These are phyloP conservation scores for Malassezia sympodialis DNA, from an alignment of 1,284 basidiomycete species.

Conservation along the genomic window DNA sequence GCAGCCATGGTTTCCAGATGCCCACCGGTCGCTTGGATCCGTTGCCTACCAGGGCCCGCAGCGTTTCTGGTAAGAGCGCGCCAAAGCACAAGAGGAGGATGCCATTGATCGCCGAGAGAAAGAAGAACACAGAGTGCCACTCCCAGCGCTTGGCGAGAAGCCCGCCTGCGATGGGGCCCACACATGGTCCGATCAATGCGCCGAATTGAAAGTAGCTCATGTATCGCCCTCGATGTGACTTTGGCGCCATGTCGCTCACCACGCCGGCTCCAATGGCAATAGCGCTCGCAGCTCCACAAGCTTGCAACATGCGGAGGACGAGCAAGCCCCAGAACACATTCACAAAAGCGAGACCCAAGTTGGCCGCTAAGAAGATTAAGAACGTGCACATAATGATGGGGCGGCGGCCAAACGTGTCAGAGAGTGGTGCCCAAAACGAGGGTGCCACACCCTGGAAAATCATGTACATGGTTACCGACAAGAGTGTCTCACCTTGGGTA, in stretches of 20 bases:
- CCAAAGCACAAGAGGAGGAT: slow-evolving; percentile 54
- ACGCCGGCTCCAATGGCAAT: slow-evolving; percentile 18
- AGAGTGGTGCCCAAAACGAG: slow-evolving; percentile 56
- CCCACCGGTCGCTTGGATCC: slow-evolving; percentile 26
- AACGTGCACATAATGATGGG: slow-evolving; percentile 56
- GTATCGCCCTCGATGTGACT: slow-evolving; percentile 13
- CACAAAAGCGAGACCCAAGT: slow-evolving; percentile 58
- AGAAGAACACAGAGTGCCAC: slow-evolving; percentile 60
- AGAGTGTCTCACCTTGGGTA: slow-evolving; percentile 61
- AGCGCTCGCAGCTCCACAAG: slow-evolving; percentile 11
- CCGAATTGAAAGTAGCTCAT: slow-evolving; percentile 20
- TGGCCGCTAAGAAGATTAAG: slow-evolving; percentile 50
- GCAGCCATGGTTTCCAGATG: slow-evolving; percentile 16
- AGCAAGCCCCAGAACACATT: slow-evolving; percentile 56
- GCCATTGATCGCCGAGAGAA: slow-evolving; percentile 58
- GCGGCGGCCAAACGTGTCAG: slow-evolving; percentile 56
- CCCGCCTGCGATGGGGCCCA: slow-evolving; percentile 17
- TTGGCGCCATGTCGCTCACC: slow-evolving; percentile 14
- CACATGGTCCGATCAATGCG: slow-evolving; percentile 8
- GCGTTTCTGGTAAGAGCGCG: slow-evolving; percentile 59
- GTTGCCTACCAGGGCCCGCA: slow-evolving; percentile 50
- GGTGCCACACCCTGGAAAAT: slow-evolving; percentile 56
- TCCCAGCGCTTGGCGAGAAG: slow-evolving; percentile 15
- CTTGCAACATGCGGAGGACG: slow-evolving; percentile 51
- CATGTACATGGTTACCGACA: slow-evolving; percentile 68